These are phyloP conservation scores for Neofusicoccum cordaticola DNA, from an alignment of 2,329 filamentous ascomycete genomes.

Conservation along the genomic window DNA sequence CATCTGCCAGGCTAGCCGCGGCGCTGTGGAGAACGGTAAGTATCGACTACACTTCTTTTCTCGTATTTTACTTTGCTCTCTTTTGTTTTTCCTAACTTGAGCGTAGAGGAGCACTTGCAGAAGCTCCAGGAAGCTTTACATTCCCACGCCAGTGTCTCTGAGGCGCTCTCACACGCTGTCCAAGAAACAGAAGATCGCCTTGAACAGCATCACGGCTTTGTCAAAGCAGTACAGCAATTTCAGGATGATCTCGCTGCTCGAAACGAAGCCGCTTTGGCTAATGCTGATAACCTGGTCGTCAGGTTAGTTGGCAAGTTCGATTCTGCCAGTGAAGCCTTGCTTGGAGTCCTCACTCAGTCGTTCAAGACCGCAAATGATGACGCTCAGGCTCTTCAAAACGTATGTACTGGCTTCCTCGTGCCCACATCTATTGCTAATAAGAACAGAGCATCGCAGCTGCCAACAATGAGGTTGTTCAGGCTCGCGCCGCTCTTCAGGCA, in stretches of 20 bases:
- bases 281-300: background rate
- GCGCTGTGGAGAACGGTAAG: slow-evolving; percentile 56
- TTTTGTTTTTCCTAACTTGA: background rate
- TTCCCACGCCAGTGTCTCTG: slow-evolving; percentile 25
- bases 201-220: slow-evolving; percentile 26
- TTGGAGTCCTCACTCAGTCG: background rate
- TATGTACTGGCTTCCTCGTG: background rate
- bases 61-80: background rate
- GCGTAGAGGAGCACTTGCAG: slow-evolving; percentile 27
- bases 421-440: background rate
- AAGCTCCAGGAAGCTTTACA: slow-evolving; percentile 34
- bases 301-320: slow-evolving; percentile 6
- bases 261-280: background rate
- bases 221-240: slow-evolving; percentile 23
- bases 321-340: background rate
- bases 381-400: background rate
- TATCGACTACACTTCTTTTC: background rate
- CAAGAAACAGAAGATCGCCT: slow-evolving; percentile 27
- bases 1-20: slow-evolving; percentile 61
- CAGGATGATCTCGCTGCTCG: slow-evolving; percentile 19
- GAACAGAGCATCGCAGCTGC: slow-evolving; percentile 17
- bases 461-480: slow-evolving; percentile 21
- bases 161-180: slow-evolving; percentile 24
- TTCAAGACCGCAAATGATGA: background rate
- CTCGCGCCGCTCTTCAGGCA: background rate